phyloP scores from a whole-genome alignment of 805 yeast species.

The Saccharomycopsis sp. region DNA sequence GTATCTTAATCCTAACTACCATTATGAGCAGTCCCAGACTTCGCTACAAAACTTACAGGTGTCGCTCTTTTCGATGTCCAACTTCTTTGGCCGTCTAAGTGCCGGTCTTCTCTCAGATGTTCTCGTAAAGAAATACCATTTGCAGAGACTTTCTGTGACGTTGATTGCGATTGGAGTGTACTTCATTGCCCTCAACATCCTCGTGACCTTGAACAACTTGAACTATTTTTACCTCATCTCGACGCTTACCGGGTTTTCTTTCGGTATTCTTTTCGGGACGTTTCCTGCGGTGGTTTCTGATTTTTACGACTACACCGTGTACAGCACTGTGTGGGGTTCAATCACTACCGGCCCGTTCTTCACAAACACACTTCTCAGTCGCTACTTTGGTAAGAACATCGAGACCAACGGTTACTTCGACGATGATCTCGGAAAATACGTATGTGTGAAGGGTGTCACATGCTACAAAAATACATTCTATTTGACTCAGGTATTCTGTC shows the following conservation, averaged over 20 bases:
- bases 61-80: conserved; percentile 14
- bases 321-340: conserved; percentile 73
- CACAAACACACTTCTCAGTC: conserved; percentile 47
- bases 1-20: conserved; percentile 21
- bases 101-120: conserved; percentile 65
- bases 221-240: conserved; percentile 44
- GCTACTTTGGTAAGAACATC: conserved; percentile 49
- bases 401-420: conserved; percentile 38
- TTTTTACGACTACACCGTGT: conserved; percentile 56
- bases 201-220: conserved; percentile 33
- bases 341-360: conserved; percentile 64
- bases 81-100: conserved; percentile 28
- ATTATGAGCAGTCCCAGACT: conserved; percentile 5
- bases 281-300: conserved; percentile 75
- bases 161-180: conserved; percentile 35
- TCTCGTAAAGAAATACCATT: conserved; percentile 41
- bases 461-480: conserved; percentile 44
- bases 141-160: conserved; percentile 64
- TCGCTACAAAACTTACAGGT: conserved; percentile 17
- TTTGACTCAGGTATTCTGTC: conserved; percentile 25
- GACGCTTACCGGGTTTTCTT: conserved; percentile 52
- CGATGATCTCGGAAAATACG: conserved; percentile 32
- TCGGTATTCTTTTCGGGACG: conserved; percentile 67
- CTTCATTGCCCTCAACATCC: conserved; percentile 32
- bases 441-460: conserved; percentile 37